Conservation (phyloP, 495 filamentous ascomycete genomes). For the Pseudotulostoma volvatum region DNA sequence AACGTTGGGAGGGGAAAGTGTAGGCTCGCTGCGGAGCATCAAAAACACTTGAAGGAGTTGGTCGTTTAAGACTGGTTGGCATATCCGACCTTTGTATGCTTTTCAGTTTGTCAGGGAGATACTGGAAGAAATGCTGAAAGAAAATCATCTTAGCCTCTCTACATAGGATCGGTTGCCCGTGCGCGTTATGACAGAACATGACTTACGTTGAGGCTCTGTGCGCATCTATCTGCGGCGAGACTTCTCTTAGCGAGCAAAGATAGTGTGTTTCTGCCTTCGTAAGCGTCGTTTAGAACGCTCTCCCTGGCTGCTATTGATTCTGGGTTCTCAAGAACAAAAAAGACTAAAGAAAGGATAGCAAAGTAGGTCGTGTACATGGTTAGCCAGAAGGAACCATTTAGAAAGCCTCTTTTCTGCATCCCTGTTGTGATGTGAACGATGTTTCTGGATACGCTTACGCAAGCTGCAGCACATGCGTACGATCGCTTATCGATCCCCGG, state of each 20-base stretch:
- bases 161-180: neutral
- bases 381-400: slow-evolving; percentile 93
- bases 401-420: slow-evolving; percentile 67
- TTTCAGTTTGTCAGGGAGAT: slow-evolving; percentile 55
- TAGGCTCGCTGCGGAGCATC: slow-evolving; percentile 26
- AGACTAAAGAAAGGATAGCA: slow-evolving; percentile 75
- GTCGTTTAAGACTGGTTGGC: slow-evolving; percentile 28
- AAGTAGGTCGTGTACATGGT: slow-evolving; percentile 94
- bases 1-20: slow-evolving; percentile 29
- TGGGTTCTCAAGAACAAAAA: slow-evolving; percentile 81
- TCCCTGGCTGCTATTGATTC: slow-evolving; percentile 54
- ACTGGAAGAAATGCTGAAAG: slow-evolving; percentile 55
- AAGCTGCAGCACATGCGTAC: slow-evolving; percentile 84
- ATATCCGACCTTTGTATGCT: slow-evolving; percentile 30
- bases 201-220: slow-evolving; percentile 53
- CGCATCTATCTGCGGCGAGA: slow-evolving; percentile 75
- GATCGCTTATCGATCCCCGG: slow-evolving; percentile 68
- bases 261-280: slow-evolving; percentile 68
- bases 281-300: slow-evolving; percentile 68
- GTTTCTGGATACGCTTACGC: slow-evolving; percentile 80
- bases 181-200: neutral
- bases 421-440: slow-evolving; percentile 83
- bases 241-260: slow-evolving; percentile 63
- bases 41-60: slow-evolving; percentile 16
- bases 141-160: no score